Percentiles rank a stretch among this genome's conserved stretches.
These are phyloP conservation scores for Amyloporia xantha DNA, from an alignment of 768 basidiomycete species.

Conservation along the genomic window DNA sequence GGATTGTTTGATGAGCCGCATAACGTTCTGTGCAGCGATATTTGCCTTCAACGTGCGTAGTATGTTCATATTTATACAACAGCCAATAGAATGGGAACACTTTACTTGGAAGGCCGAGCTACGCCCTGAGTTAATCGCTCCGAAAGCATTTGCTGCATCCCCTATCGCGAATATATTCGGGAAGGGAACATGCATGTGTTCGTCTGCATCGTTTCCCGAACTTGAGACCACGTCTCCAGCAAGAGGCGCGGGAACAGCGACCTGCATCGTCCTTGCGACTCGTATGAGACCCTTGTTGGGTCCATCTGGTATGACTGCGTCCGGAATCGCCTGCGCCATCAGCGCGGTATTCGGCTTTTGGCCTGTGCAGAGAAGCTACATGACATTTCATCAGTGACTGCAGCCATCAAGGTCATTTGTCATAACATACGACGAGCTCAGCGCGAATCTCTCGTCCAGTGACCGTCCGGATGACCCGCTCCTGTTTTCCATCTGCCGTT, in stretches of 20 bases:
- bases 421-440: constrained; percentile 41
- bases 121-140: constrained; percentile 55
- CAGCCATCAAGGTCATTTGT: no score
- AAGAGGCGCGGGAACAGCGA: constrained; percentile 26
- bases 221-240: no score
- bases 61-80: constrained; percentile 28
- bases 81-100: no score
- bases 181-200: constrained; percentile 29
- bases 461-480: constrained; percentile 35
- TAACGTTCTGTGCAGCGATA: constrained; percentile 49
- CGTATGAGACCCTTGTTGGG: constrained; percentile 32
- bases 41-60: constrained; percentile 24
- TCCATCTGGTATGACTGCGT: constrained; percentile 27
- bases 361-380: constrained; percentile 53
- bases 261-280: constrained; percentile 48
- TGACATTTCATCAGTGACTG: no score
- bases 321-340: constrained; percentile 24
- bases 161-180: constrained; percentile 56
- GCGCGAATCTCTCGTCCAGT: constrained; percentile 46
- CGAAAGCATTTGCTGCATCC: constrained; percentile 59
- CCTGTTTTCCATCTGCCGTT: constrained; percentile 10
- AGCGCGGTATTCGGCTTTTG: constrained; percentile 51
- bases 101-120: constrained; percentile 27
- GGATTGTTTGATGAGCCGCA: constrained; percentile 34
- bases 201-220: constrained; percentile 10